Conservation (phyloP, 2,329 filamentous ascomycete genomes). For the Macrophomina phaseolina region DNA sequence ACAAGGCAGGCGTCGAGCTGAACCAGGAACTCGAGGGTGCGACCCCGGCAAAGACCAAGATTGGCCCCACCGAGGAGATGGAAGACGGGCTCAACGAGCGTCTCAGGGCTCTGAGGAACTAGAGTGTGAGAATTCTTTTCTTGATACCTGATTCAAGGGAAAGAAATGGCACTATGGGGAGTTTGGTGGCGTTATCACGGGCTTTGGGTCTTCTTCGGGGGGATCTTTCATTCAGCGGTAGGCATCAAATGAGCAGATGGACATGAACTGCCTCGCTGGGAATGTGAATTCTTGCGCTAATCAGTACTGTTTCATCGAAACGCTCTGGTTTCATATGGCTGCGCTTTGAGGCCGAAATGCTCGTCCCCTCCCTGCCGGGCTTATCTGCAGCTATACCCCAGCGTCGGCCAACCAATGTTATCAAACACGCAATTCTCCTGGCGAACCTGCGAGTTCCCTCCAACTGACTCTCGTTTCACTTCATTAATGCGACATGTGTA, state of each 20-base stretch:
- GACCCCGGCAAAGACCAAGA: conserved; percentile 60
- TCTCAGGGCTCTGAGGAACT: conserved; percentile 59
- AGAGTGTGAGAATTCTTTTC: not conserved
- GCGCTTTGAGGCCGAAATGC: not conserved
- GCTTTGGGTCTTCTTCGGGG: not conserved
- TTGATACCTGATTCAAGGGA: not conserved
- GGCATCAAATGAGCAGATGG: conserved; percentile 6
- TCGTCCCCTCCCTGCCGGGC: not conserved
- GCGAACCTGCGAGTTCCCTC: not conserved
- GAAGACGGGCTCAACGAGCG: conserved; percentile 74
- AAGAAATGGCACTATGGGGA: conserved; percentile 1
- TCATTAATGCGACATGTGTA: not conserved
- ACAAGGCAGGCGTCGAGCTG: conserved; percentile 85
- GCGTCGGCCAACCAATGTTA: not conserved
- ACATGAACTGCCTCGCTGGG: not conserved
- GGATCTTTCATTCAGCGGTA: not conserved
- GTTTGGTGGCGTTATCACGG: conserved; percentile 14
- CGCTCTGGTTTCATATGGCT: not conserved
- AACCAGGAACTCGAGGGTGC: conserved; percentile 73
- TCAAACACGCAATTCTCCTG: not conserved
- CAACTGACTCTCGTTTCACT: no score
- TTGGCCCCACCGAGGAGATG: conserved; percentile 75
- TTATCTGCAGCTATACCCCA: not conserved
- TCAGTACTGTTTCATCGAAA: not conserved
- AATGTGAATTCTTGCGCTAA: not conserved